Percentiles rank a stretch among this genome's conserved stretches.
Evolutionary conservation across 2,329 filamentous ascomycete species (phyloP).

Genomic region (Paraconiothyrium brasiliense): DNA sequence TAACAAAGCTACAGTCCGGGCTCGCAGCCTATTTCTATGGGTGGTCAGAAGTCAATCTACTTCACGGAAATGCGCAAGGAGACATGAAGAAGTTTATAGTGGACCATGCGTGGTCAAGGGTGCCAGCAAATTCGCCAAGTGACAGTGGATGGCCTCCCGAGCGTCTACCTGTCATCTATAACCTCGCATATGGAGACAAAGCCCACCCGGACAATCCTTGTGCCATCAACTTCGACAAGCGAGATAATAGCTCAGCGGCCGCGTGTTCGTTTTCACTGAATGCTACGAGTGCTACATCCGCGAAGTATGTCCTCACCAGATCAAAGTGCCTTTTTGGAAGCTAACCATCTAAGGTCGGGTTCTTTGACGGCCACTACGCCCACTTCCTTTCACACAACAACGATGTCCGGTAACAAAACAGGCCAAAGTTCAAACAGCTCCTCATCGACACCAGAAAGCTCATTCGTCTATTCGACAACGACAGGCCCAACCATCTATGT

Average conservation of each 20-base stretch:
- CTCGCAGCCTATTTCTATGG: slow-evolving; percentile 15
- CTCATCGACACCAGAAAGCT: background rate
- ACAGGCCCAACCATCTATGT: background rate
- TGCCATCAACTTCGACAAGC: background rate
- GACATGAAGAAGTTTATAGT: slow-evolving; percentile 17
- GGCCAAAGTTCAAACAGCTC: background rate
- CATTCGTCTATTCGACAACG: background rate
- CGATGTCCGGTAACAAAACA: background rate
- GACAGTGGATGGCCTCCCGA: background rate
- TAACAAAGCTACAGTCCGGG: slow-evolving; percentile 4
- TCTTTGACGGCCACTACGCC: background rate
- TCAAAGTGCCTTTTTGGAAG: background rate
- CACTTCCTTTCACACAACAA: background rate
- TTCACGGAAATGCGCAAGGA: background rate
- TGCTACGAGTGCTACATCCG: background rate
- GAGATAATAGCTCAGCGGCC: background rate
- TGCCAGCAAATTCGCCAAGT: background rate
- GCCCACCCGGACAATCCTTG: background rate
- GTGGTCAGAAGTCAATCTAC: background rate
- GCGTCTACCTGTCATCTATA: background rate
- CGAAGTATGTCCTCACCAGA: background rate
- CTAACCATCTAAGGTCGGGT: background rate
- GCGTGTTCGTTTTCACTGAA: background rate
- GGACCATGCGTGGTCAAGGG: slow-evolving; percentile 13
- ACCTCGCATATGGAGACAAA: slow-evolving; percentile 1